phyloP scores from a whole-genome alignment of 208 protist genomes.

The Crithidia bombi region DNA sequence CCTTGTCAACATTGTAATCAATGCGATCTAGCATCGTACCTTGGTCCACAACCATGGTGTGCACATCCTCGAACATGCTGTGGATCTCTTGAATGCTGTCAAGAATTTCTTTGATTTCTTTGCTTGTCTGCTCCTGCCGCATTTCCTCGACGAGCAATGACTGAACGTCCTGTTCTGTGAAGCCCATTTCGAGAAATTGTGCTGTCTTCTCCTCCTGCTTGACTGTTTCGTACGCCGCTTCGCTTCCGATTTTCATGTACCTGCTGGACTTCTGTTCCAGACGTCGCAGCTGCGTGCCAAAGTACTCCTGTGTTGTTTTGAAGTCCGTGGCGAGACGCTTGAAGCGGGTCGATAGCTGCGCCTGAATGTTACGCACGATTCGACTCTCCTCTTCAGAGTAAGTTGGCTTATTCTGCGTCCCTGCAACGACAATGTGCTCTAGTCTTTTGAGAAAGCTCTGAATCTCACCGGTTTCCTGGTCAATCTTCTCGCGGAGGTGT shows the following conservation, averaged over 20 bases:
- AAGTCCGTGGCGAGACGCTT: slow-evolving; percentile 48
- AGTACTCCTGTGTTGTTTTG: slow-evolving; percentile 64
- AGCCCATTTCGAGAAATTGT: slow-evolving; percentile 80
- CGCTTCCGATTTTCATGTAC: slow-evolving; percentile 67
- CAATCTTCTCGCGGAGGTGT: slow-evolving; percentile 37
- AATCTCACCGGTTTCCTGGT: slow-evolving; percentile 44
- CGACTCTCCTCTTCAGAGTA: slow-evolving; percentile 56
- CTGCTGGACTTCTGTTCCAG: slow-evolving; percentile 53
- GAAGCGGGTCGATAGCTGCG: slow-evolving; percentile 53
- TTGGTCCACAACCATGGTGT: slow-evolving; percentile 82
- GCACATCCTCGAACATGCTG: slow-evolving; percentile 83
- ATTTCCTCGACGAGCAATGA: slow-evolving; percentile 73
- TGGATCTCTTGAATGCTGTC: slow-evolving; percentile 87
- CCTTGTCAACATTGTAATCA: slow-evolving; percentile 89
- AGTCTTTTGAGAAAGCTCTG: slow-evolving; percentile 63
- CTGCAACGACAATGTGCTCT: slow-evolving; percentile 65
- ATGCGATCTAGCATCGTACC: slow-evolving; percentile 92
- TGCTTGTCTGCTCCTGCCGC: slow-evolving; percentile 55
- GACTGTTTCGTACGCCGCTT: slow-evolving; percentile 54
- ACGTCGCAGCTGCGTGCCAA: slow-evolving; percentile 48
- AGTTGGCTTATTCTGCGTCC: slow-evolving; percentile 41
- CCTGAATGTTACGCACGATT: slow-evolving; percentile 50
- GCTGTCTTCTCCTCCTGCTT: slow-evolving; percentile 67
- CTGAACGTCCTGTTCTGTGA: slow-evolving; percentile 78
- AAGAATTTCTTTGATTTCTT: slow-evolving; percentile 84